Percentiles rank a stretch among this genome's conserved stretches.
These are phyloP conservation scores for Protomyces arabidopsidicola DNA, from an alignment of 1,139 yeast species.

Conservation along the genomic window DNA sequence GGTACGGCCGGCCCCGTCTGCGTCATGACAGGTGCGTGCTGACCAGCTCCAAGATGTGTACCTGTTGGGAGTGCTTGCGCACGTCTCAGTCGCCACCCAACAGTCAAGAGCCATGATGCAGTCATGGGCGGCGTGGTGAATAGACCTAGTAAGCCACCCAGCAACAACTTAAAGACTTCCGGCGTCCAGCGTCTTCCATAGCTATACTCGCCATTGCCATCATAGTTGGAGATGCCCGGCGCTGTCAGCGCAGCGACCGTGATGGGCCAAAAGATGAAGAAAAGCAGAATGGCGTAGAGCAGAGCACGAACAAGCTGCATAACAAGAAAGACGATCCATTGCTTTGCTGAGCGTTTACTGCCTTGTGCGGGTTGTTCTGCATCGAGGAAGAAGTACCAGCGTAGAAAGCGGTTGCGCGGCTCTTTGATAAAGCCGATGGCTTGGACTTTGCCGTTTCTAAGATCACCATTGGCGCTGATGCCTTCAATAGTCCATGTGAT, in stretches of 20 bases:
- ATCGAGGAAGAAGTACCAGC: conserved; percentile 20
- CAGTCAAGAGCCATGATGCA: conserved; percentile 20
- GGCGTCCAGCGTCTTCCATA: conserved; percentile 24
- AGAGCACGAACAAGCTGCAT: conserved; percentile 9
- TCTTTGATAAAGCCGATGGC: conserved; percentile 20
- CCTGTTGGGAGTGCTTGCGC: not conserved
- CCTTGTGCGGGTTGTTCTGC: conserved; percentile 18
- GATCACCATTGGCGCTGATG: conserved; percentile 19
- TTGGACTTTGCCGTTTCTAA: conserved; percentile 19
- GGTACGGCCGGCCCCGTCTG: too few relatives aligned
- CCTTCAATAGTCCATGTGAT: conserved; percentile 25
- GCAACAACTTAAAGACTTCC: conserved; percentile 26
- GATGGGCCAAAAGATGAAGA: conserved; percentile 18
- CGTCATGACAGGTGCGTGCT: too few relatives aligned
- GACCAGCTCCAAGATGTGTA: too few relatives aligned
- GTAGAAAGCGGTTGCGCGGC: conserved; percentile 14
- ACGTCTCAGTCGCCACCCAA: conserved; percentile 10
- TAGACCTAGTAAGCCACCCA: conserved; percentile 27
- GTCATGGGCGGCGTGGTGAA: conserved; percentile 21
- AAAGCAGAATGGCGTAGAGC: conserved; percentile 7
- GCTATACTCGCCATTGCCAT: conserved; percentile 19
- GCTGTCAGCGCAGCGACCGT: conserved; percentile 16
- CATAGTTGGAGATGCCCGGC: conserved; percentile 3
- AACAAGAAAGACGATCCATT: conserved; percentile 10
- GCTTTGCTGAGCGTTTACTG: conserved; percentile 1